Evolutionary conservation across 2,329 filamentous ascomycete species (phyloP).

Genomic region (Ophiostoma sp.): DNA sequence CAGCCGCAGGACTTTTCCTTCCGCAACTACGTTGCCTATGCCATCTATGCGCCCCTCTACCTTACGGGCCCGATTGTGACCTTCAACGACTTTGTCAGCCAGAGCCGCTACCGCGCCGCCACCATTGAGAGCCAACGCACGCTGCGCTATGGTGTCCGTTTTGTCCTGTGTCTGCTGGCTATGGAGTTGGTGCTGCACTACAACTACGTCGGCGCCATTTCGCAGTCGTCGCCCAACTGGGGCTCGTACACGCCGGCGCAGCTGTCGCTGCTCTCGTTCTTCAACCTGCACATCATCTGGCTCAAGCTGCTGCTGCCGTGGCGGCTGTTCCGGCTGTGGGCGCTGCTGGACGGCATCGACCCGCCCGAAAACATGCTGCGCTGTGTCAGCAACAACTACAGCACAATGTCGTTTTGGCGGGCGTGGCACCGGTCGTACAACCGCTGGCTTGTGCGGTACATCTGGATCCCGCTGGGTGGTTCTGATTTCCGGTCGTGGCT

Average conservation of each 20-base stretch:
- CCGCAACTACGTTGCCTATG: constrained; percentile 83
- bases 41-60: constrained; percentile 88
- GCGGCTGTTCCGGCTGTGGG: constrained; percentile 98
- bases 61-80: constrained; percentile 89
- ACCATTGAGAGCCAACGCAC: constrained; percentile 68
- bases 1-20: constrained; percentile 66
- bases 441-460: constrained; percentile 87
- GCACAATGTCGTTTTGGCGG: constrained; percentile 86
- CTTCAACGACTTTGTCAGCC: constrained; percentile 96
- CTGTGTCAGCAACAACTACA: constrained; percentile 94
- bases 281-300: constrained; percentile 97
- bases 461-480: constrained; percentile 88
- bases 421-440: constrained; percentile 95
- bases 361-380: constrained; percentile 98
- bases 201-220: constrained; percentile 90
- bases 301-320: constrained; percentile 92
- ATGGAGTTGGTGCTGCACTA: constrained; percentile 93
- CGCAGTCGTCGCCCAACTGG: constrained; percentile 75
- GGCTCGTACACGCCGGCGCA: constrained; percentile 77
- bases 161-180: constrained; percentile 69
- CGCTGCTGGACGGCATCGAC: constrained; percentile 82
- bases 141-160: constrained; percentile 75
- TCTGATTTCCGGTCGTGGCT: constrained; percentile 44
- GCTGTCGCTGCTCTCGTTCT: constrained; percentile 83
- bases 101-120: constrained; percentile 66